Evolutionary conservation across 441 rosid genomes (phyloP), one percentile per base, ranked within the genome.

Genomic region (Erodium trifolium): DNA sequence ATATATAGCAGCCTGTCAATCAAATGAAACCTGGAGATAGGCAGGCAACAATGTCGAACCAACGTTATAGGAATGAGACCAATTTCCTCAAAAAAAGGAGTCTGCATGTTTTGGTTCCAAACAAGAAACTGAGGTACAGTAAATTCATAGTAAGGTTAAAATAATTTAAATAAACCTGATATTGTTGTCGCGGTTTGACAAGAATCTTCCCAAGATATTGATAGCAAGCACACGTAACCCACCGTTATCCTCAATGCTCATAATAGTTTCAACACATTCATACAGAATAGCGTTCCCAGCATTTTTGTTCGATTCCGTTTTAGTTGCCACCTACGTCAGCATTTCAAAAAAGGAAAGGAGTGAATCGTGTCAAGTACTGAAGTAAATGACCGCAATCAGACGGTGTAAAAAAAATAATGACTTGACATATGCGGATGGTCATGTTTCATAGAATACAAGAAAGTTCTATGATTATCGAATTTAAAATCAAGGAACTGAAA

Each of bases 221-320:
- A 95, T 89, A 78, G 99, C 98, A 80, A 95, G 98, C 77, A 95
- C 98, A 79, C 99, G 93, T 73, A 95, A 87, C 75, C 98, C 97
- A 82, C 86, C 88, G 76, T 85, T 90, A 72, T 95, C 99, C 81
- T 92, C 98, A 78, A 92, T 86, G 85, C 98, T 89, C 98, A 92
- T 88, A 71, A 95, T 95, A 63, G 99, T 95, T 77, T 88, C 93
- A 75, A 95, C 99, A 78, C 97, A 95, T 77, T 92, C 96, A 79
- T 95, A 95, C 16, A 95, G 86, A 81, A 95, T 92, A 8, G 99
- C 99, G 79, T 92, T 92, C 68, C 99, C 99, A 11, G 98, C 96
- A 82, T 95, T 95, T 84, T 90, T 94, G 81, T 94, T 92, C 71
- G 99, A 85, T 78, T 94, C 98, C 1, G 98, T 92, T 89, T 90